phyloP scores from a whole-genome alignment of 164 flowering plant genomes.

The Piper betle region DNA sequence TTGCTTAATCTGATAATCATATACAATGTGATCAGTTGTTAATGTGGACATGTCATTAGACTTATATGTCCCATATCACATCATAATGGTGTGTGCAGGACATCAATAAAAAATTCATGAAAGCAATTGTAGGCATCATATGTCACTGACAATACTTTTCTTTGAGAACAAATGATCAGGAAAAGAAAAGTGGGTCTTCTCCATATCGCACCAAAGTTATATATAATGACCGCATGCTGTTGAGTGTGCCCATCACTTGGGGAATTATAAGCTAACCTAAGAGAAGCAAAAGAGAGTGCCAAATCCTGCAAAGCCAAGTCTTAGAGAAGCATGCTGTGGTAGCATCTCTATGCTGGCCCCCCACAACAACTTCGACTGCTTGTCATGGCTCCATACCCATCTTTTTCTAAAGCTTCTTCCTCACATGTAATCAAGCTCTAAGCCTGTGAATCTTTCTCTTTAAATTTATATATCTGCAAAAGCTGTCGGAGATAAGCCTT shows the following conservation, averaged over 20 bases:
- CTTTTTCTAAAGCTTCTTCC: not conserved
- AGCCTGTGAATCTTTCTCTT: not conserved
- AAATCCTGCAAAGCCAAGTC: not conserved
- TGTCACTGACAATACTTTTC: not conserved
- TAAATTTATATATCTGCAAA: not conserved
- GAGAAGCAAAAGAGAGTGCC: not conserved
- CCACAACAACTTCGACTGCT: not conserved
- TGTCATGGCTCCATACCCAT: not conserved
- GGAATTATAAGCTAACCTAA: not conserved
- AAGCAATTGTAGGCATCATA: too few relatives aligned
- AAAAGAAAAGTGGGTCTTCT: not conserved
- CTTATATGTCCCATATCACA: too few relatives aligned
- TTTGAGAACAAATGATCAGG: not conserved
- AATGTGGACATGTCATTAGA: too few relatives aligned
- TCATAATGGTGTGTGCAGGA: too few relatives aligned
- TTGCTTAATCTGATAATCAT: too few relatives aligned
- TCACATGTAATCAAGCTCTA: not conserved
- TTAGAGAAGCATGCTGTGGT: not conserved
- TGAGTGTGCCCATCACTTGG: not conserved
- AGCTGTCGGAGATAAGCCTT: not conserved
- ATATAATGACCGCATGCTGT: not conserved
- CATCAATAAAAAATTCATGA: too few relatives aligned
- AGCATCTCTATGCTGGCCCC: constrained; percentile 3
- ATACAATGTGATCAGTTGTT: too few relatives aligned
- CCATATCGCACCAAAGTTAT: not conserved